These are phyloP conservation scores for Aspergillus baeticus DNA, from an alignment of 495 filamentous ascomycete genomes.

Conservation along the genomic window DNA sequence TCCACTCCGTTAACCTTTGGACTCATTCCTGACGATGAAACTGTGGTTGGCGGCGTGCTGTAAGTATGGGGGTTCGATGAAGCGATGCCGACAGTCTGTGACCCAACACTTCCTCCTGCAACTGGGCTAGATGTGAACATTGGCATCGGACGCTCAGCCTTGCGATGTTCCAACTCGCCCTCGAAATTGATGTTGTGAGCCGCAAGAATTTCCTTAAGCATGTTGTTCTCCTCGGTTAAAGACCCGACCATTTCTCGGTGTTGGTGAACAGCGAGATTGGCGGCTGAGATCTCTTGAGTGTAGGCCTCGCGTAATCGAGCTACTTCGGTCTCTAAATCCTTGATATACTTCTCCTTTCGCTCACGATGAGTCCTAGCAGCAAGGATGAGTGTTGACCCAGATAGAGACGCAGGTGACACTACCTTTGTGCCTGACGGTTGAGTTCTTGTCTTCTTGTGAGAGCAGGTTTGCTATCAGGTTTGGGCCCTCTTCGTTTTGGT, in stretches of 20 bases:
- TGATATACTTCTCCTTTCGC: slow-evolving; percentile 94
- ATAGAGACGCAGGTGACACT: slow-evolving; percentile 12
- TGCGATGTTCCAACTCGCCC: slow-evolving; percentile 38
- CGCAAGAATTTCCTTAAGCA: slow-evolving; percentile 70
- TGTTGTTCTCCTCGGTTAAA: slow-evolving; percentile 62
- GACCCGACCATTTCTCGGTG: slow-evolving; percentile 42
- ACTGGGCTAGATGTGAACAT: slow-evolving; percentile 34
- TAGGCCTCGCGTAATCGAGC: slow-evolving; percentile 60
- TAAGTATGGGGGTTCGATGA: slow-evolving; percentile 26
- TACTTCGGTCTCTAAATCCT: slow-evolving; percentile 86
- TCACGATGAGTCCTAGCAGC: slow-evolving; percentile 81
- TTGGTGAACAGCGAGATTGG: slow-evolving; percentile 37
- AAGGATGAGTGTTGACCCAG: slow-evolving; percentile 3
- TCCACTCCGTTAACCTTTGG: slow-evolving; percentile 33
- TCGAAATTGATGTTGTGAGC: slow-evolving; percentile 67
- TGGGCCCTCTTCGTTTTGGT: slow-evolving; percentile 87
- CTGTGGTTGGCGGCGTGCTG: slow-evolving; percentile 40
- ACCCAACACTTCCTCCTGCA: slow-evolving; percentile 35
- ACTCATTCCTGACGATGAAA: slow-evolving; percentile 36
- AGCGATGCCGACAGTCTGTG: slow-evolving; percentile 28
- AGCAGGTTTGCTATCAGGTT: slow-evolving; percentile 94
- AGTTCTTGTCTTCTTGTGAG: slow-evolving; percentile 91
- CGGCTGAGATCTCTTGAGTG: slow-evolving; percentile 38
- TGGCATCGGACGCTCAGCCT: slow-evolving; percentile 29
- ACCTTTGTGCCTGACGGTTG: slow-evolving; percentile 96